Evolutionary conservation across 306 rosid genomes (phyloP).

Genomic region (Ormosia emarginata): DNA sequence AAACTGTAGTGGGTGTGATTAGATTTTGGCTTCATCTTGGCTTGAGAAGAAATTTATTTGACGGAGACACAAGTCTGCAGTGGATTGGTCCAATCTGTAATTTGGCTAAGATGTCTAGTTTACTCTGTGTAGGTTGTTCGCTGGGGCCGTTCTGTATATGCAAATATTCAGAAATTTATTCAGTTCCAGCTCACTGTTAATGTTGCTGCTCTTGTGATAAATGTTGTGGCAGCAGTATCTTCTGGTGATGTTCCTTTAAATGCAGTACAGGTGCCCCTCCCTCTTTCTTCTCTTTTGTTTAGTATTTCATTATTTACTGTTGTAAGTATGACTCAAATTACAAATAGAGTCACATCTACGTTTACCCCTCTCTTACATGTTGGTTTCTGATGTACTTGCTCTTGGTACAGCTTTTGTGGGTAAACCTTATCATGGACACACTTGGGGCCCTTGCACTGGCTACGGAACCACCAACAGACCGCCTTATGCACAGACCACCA

Average conservation of each 20-base stretch:
- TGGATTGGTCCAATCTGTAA: neutral
- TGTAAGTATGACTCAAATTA: conserved; percentile 5
- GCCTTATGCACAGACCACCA: conserved; percentile 81
- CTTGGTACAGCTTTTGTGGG: conserved; percentile 83
- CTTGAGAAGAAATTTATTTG: neutral
- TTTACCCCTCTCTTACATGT: neutral
- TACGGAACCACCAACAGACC: conserved; percentile 94
- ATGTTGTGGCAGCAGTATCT: conserved; percentile 85
- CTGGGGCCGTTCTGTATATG: conserved; percentile 98
- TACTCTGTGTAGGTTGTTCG: conserved; percentile 69
- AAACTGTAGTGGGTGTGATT: neutral
- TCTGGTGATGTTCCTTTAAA: conserved; percentile 80
- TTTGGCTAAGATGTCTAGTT: neutral
- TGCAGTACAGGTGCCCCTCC: conserved; percentile 68
- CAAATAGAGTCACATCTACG: neutral
- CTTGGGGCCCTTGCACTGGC: conserved; percentile 98
- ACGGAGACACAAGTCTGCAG: neutral
- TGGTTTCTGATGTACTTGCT: conserved; percentile 24
- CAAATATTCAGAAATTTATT: conserved; percentile 91
- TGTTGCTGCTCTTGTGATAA: conserved; percentile 86
- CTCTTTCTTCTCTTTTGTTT: conserved; percentile 6
- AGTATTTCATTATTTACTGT: neutral
- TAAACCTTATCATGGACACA: conserved; percentile 97
- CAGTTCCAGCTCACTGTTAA: conserved; percentile 95
- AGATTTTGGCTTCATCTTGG: neutral